phyloP scores from a whole-genome alignment of 164 flowering plant species.

The Pachysandra terminalis region DNA sequence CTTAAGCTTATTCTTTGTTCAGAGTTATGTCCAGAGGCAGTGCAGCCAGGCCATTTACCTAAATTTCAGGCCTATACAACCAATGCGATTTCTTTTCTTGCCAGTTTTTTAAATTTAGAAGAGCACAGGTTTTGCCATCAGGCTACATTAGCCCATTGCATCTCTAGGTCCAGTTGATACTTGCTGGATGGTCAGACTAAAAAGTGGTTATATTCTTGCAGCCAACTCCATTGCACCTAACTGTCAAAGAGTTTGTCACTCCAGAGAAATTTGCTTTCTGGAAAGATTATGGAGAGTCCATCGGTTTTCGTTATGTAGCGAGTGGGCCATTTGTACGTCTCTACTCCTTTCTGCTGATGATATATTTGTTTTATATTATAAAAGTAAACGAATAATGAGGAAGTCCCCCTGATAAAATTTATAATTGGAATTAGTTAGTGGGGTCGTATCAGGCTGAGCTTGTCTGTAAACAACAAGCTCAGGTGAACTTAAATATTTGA shows the following conservation, averaged over 20 bases:
- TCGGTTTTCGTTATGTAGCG: conserved; percentile 92
- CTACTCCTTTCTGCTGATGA: neutral
- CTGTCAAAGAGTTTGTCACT: conserved; percentile 88
- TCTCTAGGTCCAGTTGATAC: neutral
- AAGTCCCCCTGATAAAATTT: too few relatives aligned
- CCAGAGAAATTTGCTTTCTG: conserved; percentile 89
- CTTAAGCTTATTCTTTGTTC: neutral
- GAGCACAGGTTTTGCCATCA: neutral
- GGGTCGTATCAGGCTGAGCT: too few relatives aligned
- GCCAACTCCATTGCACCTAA: conserved; percentile 96
- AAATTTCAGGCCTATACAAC: neutral
- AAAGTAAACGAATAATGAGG: neutral
- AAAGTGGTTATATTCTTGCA: conserved; percentile 31
- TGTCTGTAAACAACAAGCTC: too few relatives aligned
- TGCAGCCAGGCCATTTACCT: neutral
- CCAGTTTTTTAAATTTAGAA: too few relatives aligned
- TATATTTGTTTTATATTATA: neutral
- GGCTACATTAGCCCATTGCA: neutral
- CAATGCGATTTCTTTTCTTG: too few relatives aligned
- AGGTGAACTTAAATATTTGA: too few relatives aligned
- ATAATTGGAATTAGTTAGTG: too few relatives aligned
- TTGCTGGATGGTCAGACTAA: neutral
- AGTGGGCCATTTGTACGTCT: conserved; percentile 87
- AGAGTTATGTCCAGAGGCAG: neutral
- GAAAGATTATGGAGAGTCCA: conserved; percentile 92